A percentile compares a stretch with the other conserved stretches of the same genome.
These are phyloP conservation scores for Chlorella variabilis DNA, from an alignment of 163 green algal genomes.

Conservation along the genomic window DNA sequence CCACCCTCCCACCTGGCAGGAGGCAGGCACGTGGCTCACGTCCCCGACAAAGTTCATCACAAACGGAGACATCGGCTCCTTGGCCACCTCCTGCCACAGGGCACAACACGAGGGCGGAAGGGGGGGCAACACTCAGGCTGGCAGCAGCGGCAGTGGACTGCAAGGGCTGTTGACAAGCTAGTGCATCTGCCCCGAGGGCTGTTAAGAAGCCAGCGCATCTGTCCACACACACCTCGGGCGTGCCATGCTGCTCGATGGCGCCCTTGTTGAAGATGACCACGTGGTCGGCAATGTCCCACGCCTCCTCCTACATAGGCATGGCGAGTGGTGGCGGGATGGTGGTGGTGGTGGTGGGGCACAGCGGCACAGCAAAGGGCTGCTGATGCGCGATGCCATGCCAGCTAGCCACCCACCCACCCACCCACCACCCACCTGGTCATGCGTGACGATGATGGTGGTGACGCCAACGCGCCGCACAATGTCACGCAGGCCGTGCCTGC, in stretches of 20 bases:
- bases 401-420: neutral
- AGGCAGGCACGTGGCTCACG: slow-evolving; percentile 68
- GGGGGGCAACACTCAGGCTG: neutral
- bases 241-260: slow-evolving; percentile 71
- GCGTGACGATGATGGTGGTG: slow-evolving; percentile 87
- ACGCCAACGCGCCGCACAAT: slow-evolving; percentile 78
- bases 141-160: too few relatives aligned
- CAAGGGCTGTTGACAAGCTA: too few relatives aligned
- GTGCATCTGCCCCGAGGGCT: neutral
- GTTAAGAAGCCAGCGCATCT: neutral
- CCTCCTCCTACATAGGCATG: slow-evolving; percentile 66
- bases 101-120: neutral
- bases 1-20: slow-evolving; percentile 42
- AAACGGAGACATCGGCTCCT: slow-evolving; percentile 69
- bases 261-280: slow-evolving; percentile 84
- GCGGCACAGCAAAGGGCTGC: too few relatives aligned
- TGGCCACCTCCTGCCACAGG: slow-evolving; percentile 12
- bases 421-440: slow-evolving; percentile 71
- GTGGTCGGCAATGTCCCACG: slow-evolving; percentile 87
- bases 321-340: neutral
- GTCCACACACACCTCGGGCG: slow-evolving; percentile 36
- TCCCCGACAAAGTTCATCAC: slow-evolving; percentile 87
- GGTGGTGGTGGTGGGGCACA: too few relatives aligned
- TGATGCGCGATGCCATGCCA: too few relatives aligned
- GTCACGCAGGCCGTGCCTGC: slow-evolving; percentile 18